phyloP scores from a whole-genome alignment of 1,284 basidiomycete genomes.

The Tilletia caries region DNA sequence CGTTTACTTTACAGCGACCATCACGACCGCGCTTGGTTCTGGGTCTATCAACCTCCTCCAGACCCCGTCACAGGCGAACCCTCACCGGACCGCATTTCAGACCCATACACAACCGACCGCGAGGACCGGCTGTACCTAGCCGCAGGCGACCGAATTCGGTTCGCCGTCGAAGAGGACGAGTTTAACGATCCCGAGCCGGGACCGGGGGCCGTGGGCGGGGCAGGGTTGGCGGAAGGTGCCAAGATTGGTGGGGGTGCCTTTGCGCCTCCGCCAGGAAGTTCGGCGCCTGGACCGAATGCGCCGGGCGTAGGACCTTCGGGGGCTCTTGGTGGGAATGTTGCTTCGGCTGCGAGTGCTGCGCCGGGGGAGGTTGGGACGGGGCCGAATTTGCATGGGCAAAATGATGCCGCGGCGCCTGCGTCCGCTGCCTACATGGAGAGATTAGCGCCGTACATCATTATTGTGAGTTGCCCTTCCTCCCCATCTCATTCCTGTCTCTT shows the following conservation, averaged over 20 bases:
- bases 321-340: not conserved
- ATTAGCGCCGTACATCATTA: conserved; percentile 5
- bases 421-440: conserved; percentile 3
- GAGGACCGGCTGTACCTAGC: conserved; percentile 79
- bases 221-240: not conserved
- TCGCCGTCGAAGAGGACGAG: conserved; percentile 79
- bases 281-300: not conserved
- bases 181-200: conserved; percentile 90
- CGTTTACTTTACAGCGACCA: conserved; percentile 47
- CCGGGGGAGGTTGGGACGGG: conserved; percentile 4
- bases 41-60: conserved; percentile 53
- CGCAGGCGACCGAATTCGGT: conserved; percentile 74
- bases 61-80: conserved; percentile 53
- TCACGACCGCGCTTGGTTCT: conserved; percentile 55
- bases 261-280: not conserved
- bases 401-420: not conserved
- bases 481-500: not conserved
- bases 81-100: conserved; percentile 55
- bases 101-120: conserved; percentile 18
- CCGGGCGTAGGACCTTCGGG: not conserved
- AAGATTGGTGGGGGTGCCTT: conserved; percentile 6
- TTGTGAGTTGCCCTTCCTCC: not conserved
- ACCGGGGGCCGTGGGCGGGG: conserved; percentile 56
- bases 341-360: not conserved
- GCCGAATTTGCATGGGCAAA: not conserved